Conservation (phyloP, 2,329 filamentous ascomycete species). For the Colletotrichum sp. region DNA sequence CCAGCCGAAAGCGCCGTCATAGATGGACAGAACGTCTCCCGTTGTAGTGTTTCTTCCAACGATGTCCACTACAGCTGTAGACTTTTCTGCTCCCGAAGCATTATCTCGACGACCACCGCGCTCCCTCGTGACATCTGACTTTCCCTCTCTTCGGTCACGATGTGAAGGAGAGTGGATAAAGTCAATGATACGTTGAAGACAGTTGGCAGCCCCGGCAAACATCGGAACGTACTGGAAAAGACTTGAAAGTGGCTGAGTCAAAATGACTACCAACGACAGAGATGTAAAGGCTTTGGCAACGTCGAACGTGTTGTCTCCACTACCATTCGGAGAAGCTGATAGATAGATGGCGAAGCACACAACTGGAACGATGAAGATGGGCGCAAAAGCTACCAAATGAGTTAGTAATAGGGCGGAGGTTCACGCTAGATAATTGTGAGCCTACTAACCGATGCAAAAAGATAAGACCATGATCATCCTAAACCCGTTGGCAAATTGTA, state of each 20-base stretch:
- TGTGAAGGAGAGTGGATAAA: neutral
- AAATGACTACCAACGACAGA: neutral
- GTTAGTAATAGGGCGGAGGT: neutral
- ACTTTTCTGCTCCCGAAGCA: neutral
- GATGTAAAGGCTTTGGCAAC: neutral
- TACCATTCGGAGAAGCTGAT: neutral
- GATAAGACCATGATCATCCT: neutral
- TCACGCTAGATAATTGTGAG: neutral
- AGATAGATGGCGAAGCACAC: neutral
- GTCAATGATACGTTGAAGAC: neutral
- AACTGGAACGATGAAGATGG: neutral
- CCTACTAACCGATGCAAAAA: neutral
- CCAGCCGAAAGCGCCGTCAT: neutral
- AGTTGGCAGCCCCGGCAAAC: neutral
- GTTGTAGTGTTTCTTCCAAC: neutral
- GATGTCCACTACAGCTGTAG: neutral
- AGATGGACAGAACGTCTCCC: neutral
- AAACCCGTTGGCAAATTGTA: neutral
- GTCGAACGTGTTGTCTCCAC: neutral
- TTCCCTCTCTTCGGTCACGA: neutral
- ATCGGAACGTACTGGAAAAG: neutral
- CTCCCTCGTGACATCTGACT: neutral
- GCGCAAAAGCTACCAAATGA: neutral
- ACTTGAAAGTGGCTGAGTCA: neutral
- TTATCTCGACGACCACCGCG: neutral